phyloP scores from a whole-genome alignment of 1,284 basidiomycete species.

The Pseudozyma sp. region DNA sequence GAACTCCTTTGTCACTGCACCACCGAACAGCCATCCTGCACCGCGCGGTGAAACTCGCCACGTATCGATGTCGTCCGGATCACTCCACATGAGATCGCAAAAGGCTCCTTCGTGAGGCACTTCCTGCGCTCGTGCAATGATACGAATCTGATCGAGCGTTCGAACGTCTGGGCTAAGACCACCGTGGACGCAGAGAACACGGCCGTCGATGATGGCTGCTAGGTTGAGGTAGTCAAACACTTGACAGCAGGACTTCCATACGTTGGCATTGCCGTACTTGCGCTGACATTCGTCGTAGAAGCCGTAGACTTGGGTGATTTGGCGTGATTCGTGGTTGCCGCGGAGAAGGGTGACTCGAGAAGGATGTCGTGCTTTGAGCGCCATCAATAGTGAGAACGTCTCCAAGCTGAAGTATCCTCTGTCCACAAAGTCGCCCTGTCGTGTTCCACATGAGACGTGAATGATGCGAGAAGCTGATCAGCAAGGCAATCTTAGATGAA shows the following conservation, averaged over 20 bases:
- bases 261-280: slow-evolving; percentile 89
- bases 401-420: slow-evolving; percentile 96
- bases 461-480: background rate
- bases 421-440: slow-evolving; percentile 95
- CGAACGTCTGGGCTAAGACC: slow-evolving; percentile 97
- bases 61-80: slow-evolving; percentile 99
- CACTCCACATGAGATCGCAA: slow-evolving; percentile 96
- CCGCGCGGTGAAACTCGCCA: slow-evolving; percentile 98
- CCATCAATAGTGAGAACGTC: slow-evolving; percentile 88
- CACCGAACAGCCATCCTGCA: slow-evolving; percentile 98
- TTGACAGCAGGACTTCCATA: slow-evolving; percentile 99
- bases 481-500: background rate
- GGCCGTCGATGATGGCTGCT: slow-evolving; percentile 95
- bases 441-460: background rate
- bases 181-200: slow-evolving; percentile 98
- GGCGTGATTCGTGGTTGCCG: slow-evolving; percentile 94
- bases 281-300: slow-evolving; percentile 94
- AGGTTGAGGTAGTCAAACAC: slow-evolving; percentile 99
- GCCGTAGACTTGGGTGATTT: slow-evolving; percentile 97
- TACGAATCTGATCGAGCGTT: slow-evolving; percentile 99
- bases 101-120: slow-evolving; percentile 99
- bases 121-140: slow-evolving; percentile 92
- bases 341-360: slow-evolving; percentile 89
- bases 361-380: slow-evolving; percentile 91
- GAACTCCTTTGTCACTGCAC: slow-evolving; percentile 97